A percentile compares a stretch with the other conserved stretches of the same genome.
Evolutionary conservation across 306 rosid species (phyloP).

Genomic region (Prunus kanzakura): DNA sequence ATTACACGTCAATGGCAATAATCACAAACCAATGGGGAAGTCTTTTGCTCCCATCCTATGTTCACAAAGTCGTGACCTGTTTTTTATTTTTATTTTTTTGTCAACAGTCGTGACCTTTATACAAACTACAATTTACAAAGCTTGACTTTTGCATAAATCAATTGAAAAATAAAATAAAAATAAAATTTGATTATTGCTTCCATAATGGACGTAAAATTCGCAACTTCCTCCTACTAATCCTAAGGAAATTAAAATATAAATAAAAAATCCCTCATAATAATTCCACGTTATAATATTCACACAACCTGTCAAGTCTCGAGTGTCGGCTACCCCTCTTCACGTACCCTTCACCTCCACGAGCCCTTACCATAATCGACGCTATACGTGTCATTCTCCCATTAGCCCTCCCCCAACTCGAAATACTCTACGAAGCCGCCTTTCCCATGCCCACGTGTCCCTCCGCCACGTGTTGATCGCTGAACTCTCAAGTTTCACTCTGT

Average conservation of each 20-base stretch:
- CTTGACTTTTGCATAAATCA: not conserved
- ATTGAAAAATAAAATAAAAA: not conserved
- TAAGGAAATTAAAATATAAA: too few species aligned
- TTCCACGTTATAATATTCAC: conserved; percentile 28
- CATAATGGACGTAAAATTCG: not conserved
- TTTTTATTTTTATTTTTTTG: too few species aligned
- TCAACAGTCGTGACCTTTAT: too few species aligned
- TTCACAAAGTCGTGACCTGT: too few species aligned
- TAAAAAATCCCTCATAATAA: not conserved
- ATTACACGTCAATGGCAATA: too few species aligned
- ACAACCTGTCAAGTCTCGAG: not conserved
- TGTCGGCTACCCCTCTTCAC: conserved; percentile 43
- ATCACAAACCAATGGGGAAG: too few species aligned
- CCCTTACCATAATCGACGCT: conserved; percentile 15
- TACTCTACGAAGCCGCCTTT: conserved; percentile 23
- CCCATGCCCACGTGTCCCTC: conserved; percentile 20
- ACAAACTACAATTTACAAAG: too few species aligned
- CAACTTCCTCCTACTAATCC: not conserved
- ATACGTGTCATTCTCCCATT: conserved; percentile 35
- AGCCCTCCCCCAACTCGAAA: not conserved
- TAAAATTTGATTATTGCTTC: not conserved
- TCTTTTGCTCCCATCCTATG: too few species aligned
- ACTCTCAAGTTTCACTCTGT: not conserved
- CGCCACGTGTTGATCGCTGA: not conserved
- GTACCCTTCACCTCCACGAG: conserved; percentile 36